Evolutionary conservation across 768 basidiomycete genomes (phyloP).

Genomic region (Boletus edulis): DNA sequence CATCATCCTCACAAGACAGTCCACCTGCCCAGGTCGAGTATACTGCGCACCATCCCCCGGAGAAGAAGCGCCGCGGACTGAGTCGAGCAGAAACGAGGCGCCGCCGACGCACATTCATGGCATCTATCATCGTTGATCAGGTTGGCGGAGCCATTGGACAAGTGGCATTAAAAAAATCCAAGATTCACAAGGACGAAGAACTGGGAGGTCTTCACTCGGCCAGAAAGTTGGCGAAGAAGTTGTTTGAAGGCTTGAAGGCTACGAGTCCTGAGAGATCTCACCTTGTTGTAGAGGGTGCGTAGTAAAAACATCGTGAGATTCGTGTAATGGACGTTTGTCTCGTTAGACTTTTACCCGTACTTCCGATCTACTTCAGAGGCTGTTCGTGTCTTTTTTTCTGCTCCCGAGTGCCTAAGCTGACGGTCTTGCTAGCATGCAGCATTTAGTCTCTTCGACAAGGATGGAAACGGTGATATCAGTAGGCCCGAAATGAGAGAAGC

Average conservation of each 20-base stretch:
- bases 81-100: slow-evolving; percentile 36
- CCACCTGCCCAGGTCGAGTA: slow-evolving; percentile 9
- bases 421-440: slow-evolving; percentile 51
- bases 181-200: slow-evolving; percentile 53
- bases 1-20: background rate
- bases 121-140: slow-evolving; percentile 70
- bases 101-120: slow-evolving; percentile 49
- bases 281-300: slow-evolving; percentile 64
- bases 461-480: slow-evolving; percentile 78
- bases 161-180: slow-evolving; percentile 66
- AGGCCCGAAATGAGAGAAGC: slow-evolving; percentile 81
- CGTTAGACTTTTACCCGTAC: slow-evolving; percentile 72
- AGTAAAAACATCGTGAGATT: background rate
- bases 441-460: slow-evolving; percentile 73
- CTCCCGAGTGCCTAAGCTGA: background rate
- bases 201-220: slow-evolving; percentile 62
- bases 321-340: background rate
- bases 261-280: slow-evolving; percentile 58
- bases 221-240: slow-evolving; percentile 61
- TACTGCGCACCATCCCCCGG: slow-evolving; percentile 2
- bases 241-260: slow-evolving; percentile 61
- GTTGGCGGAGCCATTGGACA: slow-evolving; percentile 63
- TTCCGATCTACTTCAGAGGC: slow-evolving; percentile 72
- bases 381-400: slow-evolving; percentile 31
- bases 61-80: slow-evolving; percentile 14